These are phyloP conservation scores for Bruguiera gymnorhiza DNA, from an alignment of 345 rosid species.

Conservation along the genomic window DNA sequence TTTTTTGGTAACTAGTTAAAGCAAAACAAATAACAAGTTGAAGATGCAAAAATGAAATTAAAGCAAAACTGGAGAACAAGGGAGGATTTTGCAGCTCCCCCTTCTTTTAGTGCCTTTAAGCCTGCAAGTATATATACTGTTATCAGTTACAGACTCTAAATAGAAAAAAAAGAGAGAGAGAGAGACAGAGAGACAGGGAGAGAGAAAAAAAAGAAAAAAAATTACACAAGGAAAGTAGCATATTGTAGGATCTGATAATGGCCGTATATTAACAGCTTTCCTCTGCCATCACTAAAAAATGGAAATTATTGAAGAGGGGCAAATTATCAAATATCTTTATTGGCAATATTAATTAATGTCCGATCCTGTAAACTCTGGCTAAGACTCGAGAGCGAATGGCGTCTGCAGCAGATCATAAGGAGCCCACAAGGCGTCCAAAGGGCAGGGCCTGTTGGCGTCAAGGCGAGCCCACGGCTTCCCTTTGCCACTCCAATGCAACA, in stretches of 20 bases:
- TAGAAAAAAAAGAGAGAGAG: background rate
- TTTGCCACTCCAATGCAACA: constrained; percentile 48
- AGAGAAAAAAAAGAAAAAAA: background rate
- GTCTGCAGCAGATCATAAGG: constrained; percentile 39
- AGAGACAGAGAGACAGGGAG: rapidly evolving
- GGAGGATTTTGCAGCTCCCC: background rate
- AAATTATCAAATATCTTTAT: background rate
- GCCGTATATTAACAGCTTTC: constrained; percentile 8
- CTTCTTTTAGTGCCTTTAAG: no score
- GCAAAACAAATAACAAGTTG: no score
- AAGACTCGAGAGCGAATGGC: constrained; percentile 24
- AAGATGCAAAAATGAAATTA: background rate
- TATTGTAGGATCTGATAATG: constrained; percentile 1
- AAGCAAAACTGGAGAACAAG: background rate
- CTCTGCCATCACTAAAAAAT: background rate
- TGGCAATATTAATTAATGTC: background rate
- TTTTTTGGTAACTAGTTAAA: no score
- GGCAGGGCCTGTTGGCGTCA: constrained; percentile 30
- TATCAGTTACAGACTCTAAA: constrained; percentile 6
- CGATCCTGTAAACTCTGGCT: background rate
- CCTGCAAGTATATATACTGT: background rate
- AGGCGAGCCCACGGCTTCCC: constrained; percentile 44
- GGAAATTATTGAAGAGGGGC: no score
- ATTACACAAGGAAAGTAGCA: no score
- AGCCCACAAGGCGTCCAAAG: constrained; percentile 40